phyloP scores from a whole-genome alignment of 164 flowering plant species.

The Platanus orientalis region DNA sequence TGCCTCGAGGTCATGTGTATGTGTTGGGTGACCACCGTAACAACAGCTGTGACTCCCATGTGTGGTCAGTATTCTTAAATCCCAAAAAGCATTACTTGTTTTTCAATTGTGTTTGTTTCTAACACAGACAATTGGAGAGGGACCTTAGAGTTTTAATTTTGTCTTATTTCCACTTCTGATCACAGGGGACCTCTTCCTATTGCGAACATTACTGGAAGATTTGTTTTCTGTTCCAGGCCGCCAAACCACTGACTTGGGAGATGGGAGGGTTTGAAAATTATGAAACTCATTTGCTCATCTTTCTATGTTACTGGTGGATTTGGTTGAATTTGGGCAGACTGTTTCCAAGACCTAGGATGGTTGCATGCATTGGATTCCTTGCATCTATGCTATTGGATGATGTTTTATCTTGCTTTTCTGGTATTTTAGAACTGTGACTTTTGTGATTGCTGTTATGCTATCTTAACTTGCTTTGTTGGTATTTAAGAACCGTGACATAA shows the following conservation, averaged over 20 bases:
- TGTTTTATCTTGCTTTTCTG: too few species aligned
- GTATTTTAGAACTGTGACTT: too few species aligned
- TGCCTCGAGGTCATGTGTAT: slow-evolving; percentile 46
- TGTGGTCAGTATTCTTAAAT: slow-evolving; percentile 30
- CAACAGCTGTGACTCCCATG: slow-evolving; percentile 50
- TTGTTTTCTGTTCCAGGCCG: slow-evolving; percentile 20
- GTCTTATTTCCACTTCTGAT: background rate
- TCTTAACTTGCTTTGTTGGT: too few species aligned
- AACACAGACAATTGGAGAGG: background rate
- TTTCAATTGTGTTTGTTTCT: background rate
- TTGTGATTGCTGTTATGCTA: too few species aligned
- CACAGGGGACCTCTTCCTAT: slow-evolving; percentile 56
- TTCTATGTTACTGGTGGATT: too few species aligned
- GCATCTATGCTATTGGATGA: too few species aligned
- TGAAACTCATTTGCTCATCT: too few species aligned
- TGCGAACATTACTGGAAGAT: slow-evolving; percentile 42
- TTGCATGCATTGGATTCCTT: too few species aligned
- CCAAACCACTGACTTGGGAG: slow-evolving; percentile 2
- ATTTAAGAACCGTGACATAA: too few species aligned
- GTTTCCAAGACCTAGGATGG: too few species aligned
- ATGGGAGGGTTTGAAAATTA: background rate
- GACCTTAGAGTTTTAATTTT: background rate
- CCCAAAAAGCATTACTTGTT: background rate
- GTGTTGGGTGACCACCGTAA: slow-evolving; percentile 66
- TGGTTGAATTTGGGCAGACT: too few species aligned